Conservation (phyloP, 805 yeast species). For the Suhomyces kilbournensis region DNA sequence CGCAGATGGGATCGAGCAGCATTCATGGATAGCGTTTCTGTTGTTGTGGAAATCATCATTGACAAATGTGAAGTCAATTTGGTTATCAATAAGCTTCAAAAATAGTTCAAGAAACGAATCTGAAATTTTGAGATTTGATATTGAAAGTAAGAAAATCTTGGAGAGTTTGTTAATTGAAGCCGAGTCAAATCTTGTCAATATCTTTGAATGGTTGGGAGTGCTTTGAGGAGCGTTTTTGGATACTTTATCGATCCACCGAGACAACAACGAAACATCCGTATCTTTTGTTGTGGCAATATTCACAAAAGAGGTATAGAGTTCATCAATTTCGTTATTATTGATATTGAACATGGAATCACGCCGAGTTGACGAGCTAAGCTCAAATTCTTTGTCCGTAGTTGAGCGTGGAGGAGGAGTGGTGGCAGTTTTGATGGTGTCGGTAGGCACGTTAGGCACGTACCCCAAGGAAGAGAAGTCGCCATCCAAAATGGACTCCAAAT, state of each 20-base stretch:
- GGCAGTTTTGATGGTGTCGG: neutral
- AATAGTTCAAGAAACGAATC: slow-evolving; percentile 57
- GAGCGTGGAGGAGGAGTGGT: neutral
- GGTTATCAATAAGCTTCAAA: slow-evolving; percentile 37
- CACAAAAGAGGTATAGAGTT: slow-evolving; percentile 67
- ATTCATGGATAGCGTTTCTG: slow-evolving; percentile 74
- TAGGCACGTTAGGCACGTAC: slow-evolving; percentile 6
- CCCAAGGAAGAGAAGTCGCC: slow-evolving; percentile 39
- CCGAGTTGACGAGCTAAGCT: neutral
- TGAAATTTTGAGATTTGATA: slow-evolving; percentile 61
- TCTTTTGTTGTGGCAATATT: slow-evolving; percentile 46
- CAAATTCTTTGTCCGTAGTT: neutral
- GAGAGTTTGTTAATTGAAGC: slow-evolving; percentile 44
- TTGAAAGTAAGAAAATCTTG: slow-evolving; percentile 67
- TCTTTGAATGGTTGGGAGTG: neutral
- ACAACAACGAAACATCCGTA: slow-evolving; percentile 34
- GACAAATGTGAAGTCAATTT: slow-evolving; percentile 58
- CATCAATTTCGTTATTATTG: slow-evolving; percentile 56
- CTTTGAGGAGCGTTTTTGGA: slow-evolving; percentile 8
- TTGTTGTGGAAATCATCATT: slow-evolving; percentile 60
- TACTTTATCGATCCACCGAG: slow-evolving; percentile 41
- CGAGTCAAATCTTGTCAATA: slow-evolving; percentile 7
- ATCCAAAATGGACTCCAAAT: slow-evolving; percentile 59
- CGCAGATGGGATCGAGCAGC: slow-evolving; percentile 43
- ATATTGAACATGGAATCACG: slow-evolving; percentile 9